These are phyloP conservation scores for Astrephomene gubernaculifera DNA, from an alignment of 139 green algal species.

Conservation along the genomic window DNA sequence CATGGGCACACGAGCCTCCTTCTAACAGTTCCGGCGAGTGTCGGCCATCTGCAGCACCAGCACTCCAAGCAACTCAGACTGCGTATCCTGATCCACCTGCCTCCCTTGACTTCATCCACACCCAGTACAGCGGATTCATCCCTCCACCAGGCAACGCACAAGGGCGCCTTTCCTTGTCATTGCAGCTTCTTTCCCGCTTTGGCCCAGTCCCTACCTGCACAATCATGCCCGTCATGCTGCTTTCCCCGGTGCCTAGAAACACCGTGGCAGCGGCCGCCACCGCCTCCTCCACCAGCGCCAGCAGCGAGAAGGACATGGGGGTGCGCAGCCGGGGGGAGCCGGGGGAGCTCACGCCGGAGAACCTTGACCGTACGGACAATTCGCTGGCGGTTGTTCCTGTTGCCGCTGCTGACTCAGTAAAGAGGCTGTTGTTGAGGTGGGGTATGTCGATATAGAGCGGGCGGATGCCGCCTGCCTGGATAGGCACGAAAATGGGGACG, in stretches of 20 bases:
- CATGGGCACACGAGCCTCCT: no score
- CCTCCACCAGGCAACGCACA: no score
- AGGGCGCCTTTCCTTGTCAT: neutral
- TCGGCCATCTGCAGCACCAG: no score
- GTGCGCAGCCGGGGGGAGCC: neutral
- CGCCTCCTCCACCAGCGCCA: slow-evolving; percentile 33
- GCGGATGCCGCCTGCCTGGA: slow-evolving; percentile 28
- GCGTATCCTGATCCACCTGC: no score
- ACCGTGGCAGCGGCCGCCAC: neutral
- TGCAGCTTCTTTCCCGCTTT: neutral
- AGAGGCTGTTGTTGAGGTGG: slow-evolving; percentile 9
- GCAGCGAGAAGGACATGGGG: neutral
- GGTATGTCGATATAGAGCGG: slow-evolving; percentile 15
- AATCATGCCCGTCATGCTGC: slow-evolving; percentile 41
- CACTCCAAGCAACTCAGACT: no score
- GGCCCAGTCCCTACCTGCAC: slow-evolving; percentile 1
- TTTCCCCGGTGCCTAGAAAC: slow-evolving; percentile 20
- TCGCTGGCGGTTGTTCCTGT: neutral
- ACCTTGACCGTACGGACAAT: no score
- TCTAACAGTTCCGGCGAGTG: no score
- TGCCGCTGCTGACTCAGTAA: neutral
- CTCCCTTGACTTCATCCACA: no score
- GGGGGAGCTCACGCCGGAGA: neutral
- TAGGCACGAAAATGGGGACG: no score
- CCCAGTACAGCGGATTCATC: no score